Conservation (phyloP, 1,139 yeast species). For the Pichia cactophila region DNA sequence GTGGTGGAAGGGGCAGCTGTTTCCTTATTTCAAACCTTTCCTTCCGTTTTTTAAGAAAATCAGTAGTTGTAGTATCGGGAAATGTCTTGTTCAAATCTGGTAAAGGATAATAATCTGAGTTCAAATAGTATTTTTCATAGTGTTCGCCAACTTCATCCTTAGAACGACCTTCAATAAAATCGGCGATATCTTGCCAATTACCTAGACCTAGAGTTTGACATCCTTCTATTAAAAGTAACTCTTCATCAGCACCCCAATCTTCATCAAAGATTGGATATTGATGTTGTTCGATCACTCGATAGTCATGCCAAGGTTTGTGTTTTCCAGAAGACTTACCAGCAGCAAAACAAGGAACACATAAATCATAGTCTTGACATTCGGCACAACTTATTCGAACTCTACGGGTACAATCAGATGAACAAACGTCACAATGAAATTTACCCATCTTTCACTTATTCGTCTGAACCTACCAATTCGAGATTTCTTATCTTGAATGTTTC, state of each 20-base stretch:
- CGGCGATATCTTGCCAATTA: slow-evolving; percentile 95
- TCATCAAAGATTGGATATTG: slow-evolving; percentile 85
- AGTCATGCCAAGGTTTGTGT: slow-evolving; percentile 93
- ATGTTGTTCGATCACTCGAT: slow-evolving; percentile 86
- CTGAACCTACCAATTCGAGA: neutral
- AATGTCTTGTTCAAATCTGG: slow-evolving; percentile 75
- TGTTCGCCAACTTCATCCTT: slow-evolving; percentile 89
- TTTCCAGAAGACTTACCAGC: slow-evolving; percentile 72
- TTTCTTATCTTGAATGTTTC: neutral
- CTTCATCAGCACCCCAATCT: slow-evolving; percentile 99
- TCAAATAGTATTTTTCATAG: slow-evolving; percentile 62
- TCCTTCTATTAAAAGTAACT: slow-evolving; percentile 78
- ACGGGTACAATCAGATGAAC: slow-evolving; percentile 90
- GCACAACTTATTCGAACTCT: slow-evolving; percentile 89
- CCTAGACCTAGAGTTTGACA: slow-evolving; percentile 87
- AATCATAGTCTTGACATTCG: slow-evolving; percentile 83
- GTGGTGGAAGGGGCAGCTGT: slow-evolving; percentile 62
- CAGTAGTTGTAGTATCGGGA: slow-evolving; percentile 52
- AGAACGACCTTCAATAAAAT: slow-evolving; percentile 86
- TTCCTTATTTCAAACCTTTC: slow-evolving; percentile 63
- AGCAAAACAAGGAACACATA: slow-evolving; percentile 95
- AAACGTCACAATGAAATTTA: slow-evolving; percentile 88
- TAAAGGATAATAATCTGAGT: slow-evolving; percentile 67
- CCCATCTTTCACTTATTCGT: slow-evolving; percentile 19
- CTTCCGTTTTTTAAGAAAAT: slow-evolving; percentile 63